phyloP scores from a whole-genome alignment of 2,329 filamentous ascomycete species.

The Tricladium varicosporioides region DNA sequence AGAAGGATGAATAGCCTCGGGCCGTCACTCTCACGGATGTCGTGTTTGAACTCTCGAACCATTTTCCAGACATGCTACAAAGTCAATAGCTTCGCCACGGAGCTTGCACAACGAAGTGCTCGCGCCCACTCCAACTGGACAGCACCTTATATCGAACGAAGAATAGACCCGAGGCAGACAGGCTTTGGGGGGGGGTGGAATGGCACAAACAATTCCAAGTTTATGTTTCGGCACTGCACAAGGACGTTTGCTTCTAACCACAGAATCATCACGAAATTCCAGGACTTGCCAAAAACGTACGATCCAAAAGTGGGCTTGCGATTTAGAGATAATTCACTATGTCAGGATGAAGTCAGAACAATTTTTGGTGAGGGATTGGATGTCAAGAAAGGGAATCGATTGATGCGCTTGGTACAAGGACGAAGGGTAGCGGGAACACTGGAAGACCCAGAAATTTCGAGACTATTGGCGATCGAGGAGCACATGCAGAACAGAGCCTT shows the following conservation, averaged over 20 bases:
- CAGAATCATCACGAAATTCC: slow-evolving; percentile 49
- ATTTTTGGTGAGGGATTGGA: slow-evolving; percentile 52
- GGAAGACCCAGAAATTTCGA: slow-evolving; percentile 48
- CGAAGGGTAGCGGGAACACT: slow-evolving; percentile 63
- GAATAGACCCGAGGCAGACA: neutral
- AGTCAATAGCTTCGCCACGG: slow-evolving; percentile 25
- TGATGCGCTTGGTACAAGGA: slow-evolving; percentile 60
- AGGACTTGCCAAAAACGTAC: slow-evolving; percentile 57
- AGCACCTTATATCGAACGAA: neutral
- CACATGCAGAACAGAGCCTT: slow-evolving; percentile 47
- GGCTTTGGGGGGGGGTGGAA: neutral
- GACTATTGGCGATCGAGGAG: slow-evolving; percentile 11
- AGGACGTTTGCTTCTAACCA: slow-evolving; percentile 15
- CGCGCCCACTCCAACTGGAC: slow-evolving; percentile 17
- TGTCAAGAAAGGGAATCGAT: slow-evolving; percentile 46
- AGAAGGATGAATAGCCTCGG: slow-evolving; percentile 28
- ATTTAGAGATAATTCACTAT: slow-evolving; percentile 51
- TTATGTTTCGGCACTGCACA: slow-evolving; percentile 9
- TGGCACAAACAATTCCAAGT: neutral
- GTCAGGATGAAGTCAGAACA: slow-evolving; percentile 42
- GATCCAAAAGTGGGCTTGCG: slow-evolving; percentile 52
- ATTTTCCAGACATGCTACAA: slow-evolving; percentile 24
- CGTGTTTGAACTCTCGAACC: slow-evolving; percentile 22
- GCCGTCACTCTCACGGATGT: slow-evolving; percentile 24
- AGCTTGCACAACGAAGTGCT: slow-evolving; percentile 20